Evolutionary conservation across 2,329 filamentous ascomycete genomes (phyloP).

Genomic region (Podosphaera xanthii): DNA sequence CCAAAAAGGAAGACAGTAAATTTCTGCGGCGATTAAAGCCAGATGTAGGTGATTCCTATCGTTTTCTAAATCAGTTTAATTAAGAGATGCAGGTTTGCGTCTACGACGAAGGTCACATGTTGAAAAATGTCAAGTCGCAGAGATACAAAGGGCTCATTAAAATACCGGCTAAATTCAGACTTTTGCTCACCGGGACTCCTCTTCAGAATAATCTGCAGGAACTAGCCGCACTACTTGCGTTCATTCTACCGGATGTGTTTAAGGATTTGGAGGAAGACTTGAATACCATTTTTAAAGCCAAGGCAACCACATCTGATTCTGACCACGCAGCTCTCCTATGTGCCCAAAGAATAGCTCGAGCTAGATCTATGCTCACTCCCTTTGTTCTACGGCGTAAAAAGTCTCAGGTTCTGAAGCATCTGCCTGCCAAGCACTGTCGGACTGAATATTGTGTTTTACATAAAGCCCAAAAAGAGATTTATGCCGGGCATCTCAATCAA

Average conservation of each 20-base stretch:
- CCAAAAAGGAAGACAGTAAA: constrained; percentile 31
- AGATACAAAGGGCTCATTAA: constrained; percentile 58
- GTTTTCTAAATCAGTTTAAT: background rate
- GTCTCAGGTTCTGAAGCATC: constrained; percentile 63
- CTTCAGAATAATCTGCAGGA: constrained; percentile 89
- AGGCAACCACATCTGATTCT: constrained; percentile 60
- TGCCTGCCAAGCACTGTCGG: constrained; percentile 57
- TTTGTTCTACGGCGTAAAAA: constrained; percentile 92
- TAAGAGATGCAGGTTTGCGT: constrained; percentile 23
- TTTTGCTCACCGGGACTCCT: constrained; percentile 76
- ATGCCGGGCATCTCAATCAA: constrained; percentile 44
- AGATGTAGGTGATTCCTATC: constrained; percentile 17
- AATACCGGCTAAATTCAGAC: constrained; percentile 60
- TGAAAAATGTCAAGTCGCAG: constrained; percentile 72
- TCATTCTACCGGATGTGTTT: constrained; percentile 78
- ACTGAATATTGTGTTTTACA: constrained; percentile 69
- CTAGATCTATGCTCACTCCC: constrained; percentile 77
- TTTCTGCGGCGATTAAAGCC: constrained; percentile 37
- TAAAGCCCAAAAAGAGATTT: constrained; percentile 46
- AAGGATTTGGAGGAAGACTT: constrained; percentile 53
- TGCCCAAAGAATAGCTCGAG: constrained; percentile 63
- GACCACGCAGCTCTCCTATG: constrained; percentile 68
- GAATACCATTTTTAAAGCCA: constrained; percentile 76
- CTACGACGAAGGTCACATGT: constrained; percentile 82
- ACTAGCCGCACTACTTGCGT: constrained; percentile 73